phyloP scores from a whole-genome alignment of 768 basidiomycete species.

The Bullera alba region DNA sequence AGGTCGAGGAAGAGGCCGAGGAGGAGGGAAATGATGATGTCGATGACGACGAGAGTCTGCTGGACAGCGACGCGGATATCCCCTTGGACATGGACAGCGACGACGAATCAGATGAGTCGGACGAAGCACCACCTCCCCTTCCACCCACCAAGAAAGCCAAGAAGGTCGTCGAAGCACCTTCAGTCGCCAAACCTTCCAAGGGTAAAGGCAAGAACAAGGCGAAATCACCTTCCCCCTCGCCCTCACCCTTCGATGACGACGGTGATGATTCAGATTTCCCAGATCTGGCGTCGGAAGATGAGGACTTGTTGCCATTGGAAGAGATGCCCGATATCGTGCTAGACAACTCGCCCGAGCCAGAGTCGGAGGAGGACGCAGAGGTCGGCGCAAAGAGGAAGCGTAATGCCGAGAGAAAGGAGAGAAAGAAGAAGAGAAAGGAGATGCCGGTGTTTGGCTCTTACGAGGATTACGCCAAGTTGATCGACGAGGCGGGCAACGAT shows the following conservation, averaged over 20 bases:
- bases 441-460: slow-evolving; percentile 43
- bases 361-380: slow-evolving; percentile 44
- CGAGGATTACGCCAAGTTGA: slow-evolving; percentile 46
- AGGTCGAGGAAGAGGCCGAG: slow-evolving; percentile 20
- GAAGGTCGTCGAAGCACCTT: slow-evolving; percentile 14
- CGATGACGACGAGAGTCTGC: slow-evolving; percentile 3
- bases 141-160: background rate
- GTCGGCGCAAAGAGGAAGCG: slow-evolving; percentile 48
- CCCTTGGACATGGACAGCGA: slow-evolving; percentile 3
- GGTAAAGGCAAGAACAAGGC: slow-evolving; percentile 3
- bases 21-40: slow-evolving; percentile 3
- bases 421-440: slow-evolving; percentile 59
- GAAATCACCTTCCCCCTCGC: background rate
- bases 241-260: no score
- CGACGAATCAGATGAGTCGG: slow-evolving; percentile 16
- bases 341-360: slow-evolving; percentile 6
- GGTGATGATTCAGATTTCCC: slow-evolving; percentile 38
- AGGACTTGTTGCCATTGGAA: slow-evolving; percentile 36
- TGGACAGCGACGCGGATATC: slow-evolving; percentile 31
- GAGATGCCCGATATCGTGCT: slow-evolving; percentile 42
- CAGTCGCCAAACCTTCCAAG: slow-evolving; percentile 44
- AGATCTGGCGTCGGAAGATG: slow-evolving; percentile 38
- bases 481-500: slow-evolving; percentile 21
- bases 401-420: slow-evolving; percentile 46
- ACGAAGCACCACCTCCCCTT: no score